Evolutionary conservation across 495 filamentous ascomycete genomes (phyloP).

Genomic region (Podospora appendiculata): DNA sequence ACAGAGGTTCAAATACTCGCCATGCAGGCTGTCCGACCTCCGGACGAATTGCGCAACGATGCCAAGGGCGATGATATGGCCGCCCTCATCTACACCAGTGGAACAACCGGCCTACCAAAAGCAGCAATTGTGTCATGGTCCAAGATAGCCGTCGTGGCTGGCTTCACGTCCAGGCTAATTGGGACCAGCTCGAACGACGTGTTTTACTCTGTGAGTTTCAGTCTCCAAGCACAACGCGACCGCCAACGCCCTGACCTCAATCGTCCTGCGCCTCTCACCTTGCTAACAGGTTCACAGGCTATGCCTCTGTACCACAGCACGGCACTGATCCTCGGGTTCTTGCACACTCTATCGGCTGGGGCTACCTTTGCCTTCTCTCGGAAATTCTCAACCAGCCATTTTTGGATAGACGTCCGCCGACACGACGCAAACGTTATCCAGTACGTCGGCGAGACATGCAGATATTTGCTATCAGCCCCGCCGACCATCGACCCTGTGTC

Average conservation of each 20-base stretch:
- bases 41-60: conserved; percentile 52
- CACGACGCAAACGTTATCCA: conserved; percentile 76
- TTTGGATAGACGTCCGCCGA: conserved; percentile 72
- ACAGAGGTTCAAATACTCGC: conserved; percentile 54
- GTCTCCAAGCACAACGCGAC: too few relatives aligned
- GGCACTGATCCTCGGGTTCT: conserved; percentile 63
- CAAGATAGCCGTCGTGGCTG: conserved; percentile 48
- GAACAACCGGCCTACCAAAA: conserved; percentile 89
- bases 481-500: conserved; percentile 54
- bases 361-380: conserved; percentile 65
- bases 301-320: conserved; percentile 96
- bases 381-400: conserved; percentile 74
- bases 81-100: conserved; percentile 75
- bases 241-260: too few relatives aligned
- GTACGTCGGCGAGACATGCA: conserved; percentile 92
- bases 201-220: conserved; percentile 62
- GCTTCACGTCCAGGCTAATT: conserved; percentile 52
- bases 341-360: conserved; percentile 49
- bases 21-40: conserved; percentile 51
- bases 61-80: conserved; percentile 51
- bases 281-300: conserved; percentile 37
- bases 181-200: conserved; percentile 52
- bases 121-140: conserved; percentile 76
- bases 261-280: too few relatives aligned
- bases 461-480: conserved; percentile 75